A percentile compares a stretch with the other conserved stretches of the same genome.
phyloP scores from a whole-genome alignment of 108 stramenopile species.

The Thalassiosira profunda region DNA sequence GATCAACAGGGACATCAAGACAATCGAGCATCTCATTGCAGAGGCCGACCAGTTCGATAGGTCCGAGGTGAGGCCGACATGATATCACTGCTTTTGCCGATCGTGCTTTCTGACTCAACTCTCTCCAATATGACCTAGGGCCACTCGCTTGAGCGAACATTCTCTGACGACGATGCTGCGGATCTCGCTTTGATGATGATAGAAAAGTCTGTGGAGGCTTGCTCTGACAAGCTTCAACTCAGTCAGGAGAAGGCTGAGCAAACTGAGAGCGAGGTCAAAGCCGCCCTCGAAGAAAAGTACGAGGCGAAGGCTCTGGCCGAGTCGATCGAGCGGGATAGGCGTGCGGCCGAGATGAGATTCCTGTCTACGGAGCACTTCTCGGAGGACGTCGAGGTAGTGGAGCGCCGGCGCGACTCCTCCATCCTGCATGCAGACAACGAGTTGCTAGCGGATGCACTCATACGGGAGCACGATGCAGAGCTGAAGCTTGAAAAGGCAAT shows the following conservation, averaged over 20 bases:
- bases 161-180: slow-evolving; percentile 3
- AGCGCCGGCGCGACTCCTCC: too few species aligned
- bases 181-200: slow-evolving; percentile 7
- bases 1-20: neutral
- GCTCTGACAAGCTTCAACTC: neutral
- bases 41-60: neutral
- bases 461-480: slow-evolving; percentile 1
- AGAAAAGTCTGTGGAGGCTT: slow-evolving; percentile 4
- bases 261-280: neutral
- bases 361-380: neutral
- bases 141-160: neutral
- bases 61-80: neutral
- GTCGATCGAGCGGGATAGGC: slow-evolving; percentile 4
- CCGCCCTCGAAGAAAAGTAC: neutral
- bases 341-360: slow-evolving; percentile 4
- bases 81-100: neutral
- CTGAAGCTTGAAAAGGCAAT: slow-evolving; percentile 4
- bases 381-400: neutral
- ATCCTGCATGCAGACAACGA: neutral
- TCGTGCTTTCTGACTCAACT: neutral
- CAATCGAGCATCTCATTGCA: neutral
- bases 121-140: slow-evolving; percentile 2
- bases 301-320: neutral
- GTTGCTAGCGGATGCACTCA: neutral
- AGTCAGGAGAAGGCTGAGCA: neutral